Base-by-base conservation (phyloP, 306 rosid genomes). In the Quercus engelmannii region DNA sequence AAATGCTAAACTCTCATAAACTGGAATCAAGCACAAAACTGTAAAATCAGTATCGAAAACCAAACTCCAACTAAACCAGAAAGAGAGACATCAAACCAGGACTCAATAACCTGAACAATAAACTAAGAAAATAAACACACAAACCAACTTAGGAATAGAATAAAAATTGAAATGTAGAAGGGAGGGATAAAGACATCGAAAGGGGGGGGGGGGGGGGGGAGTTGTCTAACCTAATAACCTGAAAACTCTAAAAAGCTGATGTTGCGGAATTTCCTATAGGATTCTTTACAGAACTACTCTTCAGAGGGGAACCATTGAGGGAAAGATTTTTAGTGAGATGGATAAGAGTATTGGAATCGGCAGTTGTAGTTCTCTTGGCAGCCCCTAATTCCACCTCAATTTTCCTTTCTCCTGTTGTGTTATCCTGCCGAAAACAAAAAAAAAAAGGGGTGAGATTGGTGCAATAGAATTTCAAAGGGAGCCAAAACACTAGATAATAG, bases 241-340 rank as follows among this genome's bases (percentile, higher is more conserved):
- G 14, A 4, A 13, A 5, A 68, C 55, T 75, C 57, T 80, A 21
- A 69, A 31, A 71, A 69, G 76, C 69, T 82, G 20, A 63, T 2
- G 15, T 46, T 31, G 11, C 55, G 41, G 68, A 55, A 23, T 35
- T 46, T 61, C 51, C 55, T 67, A 54, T 55, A 20, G 56, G 71
- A 41, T 38, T 78, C 57, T 79, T 55, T 73, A 51, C 56, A 78
- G 64, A 75, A 70, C 5, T 71, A 21, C 76, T 72, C 78, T 68
- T 55, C 86, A 18, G 74, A 4, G 81, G 76, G 52, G 79, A 82
- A 35, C 81, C 73, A 55, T 54, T 73, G 61, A 90, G 83, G 76
- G 88, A 85, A 1, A 87, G 92, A 63, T 90, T 90, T 75, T 79
- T 76, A 21, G 92, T 77, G 12, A 65, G 89, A n/a, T 69, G 79